Base-by-base conservation (phyloP, 768 basidiomycete genomes). In the Hypholoma fasciculare region DNA sequence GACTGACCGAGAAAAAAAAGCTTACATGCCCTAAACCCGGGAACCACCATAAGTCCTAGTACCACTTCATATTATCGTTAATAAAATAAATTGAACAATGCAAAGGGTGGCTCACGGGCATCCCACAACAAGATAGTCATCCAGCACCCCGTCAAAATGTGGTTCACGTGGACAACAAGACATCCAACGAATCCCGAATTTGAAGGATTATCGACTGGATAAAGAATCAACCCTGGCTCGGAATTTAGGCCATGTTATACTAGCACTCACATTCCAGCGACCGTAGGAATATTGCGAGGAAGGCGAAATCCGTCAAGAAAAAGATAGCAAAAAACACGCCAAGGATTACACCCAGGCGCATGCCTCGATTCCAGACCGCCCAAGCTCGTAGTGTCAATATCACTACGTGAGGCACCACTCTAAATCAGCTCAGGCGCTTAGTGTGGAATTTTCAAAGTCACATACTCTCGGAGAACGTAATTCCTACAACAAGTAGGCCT, bases 341-440 rank as follows among this genome's bases (percentile, higher is more conserved):
- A 12, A 62, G 55, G 38, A 50, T 23, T 7, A 57, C 46, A 11
- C 50, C 49, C 8, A 59, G 39, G 26, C 55, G 39, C 16, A 7
- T 47, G 14, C 43, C 52, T 12, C 58, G 54, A 23, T 57, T 52
- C 61, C 61, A 62, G 9, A 62, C 55, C 2, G 58, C 61, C 61
- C 61, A 57, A 17, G 55, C 58, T 26, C 61, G 58, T 26, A 59
- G 12, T 1, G 54, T 56, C 7, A 62, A 54, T 49, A 62, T 50
- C 16, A 59, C 61, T 62, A 42, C 1, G 14, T n/a, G 3, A 27
- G 13, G 23, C 4, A 20, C 30, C 34, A 36, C 38, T 8, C 23
- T 23, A 23, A 7, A 46, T 34, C 9, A 34, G 30, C 6, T 7
- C 30, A 34, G 16, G 16, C 7, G 8, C 14, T 37, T 39, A 9